phyloP scores from a whole-genome alignment of 2,329 filamentous ascomycete species.

The Venturia asperata region DNA sequence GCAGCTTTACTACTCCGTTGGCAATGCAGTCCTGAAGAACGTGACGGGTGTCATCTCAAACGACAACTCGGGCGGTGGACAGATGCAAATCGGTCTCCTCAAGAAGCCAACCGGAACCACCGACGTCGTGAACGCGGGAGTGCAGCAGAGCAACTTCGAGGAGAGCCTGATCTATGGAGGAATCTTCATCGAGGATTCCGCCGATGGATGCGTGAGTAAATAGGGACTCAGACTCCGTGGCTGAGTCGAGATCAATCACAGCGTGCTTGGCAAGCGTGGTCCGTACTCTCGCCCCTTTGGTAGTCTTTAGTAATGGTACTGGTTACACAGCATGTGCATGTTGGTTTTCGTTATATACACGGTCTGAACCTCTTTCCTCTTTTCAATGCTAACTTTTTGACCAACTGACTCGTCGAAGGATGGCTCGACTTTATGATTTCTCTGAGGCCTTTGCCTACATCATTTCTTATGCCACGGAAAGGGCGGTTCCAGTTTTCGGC shows the following conservation, averaged over 20 bases:
- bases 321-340: neutral
- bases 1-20: constrained; percentile 51
- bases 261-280: neutral
- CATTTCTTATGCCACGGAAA: no score
- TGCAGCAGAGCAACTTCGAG: constrained; percentile 30
- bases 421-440: no score
- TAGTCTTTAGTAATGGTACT: neutral
- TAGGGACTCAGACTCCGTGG: neutral
- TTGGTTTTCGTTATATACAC: neutral
- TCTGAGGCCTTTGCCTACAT: no score
- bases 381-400: no score
- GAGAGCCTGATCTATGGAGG: constrained; percentile 36
- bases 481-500: no score
- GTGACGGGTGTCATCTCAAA: constrained; percentile 44
- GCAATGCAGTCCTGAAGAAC: constrained; percentile 38
- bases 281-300: neutral
- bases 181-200: constrained; percentile 34
- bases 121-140: constrained; percentile 31
- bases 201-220: constrained; percentile 27
- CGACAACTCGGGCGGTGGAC: constrained; percentile 50
- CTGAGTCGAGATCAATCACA: neutral
- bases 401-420: no score
- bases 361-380: neutral
- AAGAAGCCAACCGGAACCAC: constrained; percentile 49
- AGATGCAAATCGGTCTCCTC: constrained; percentile 56